Evolutionary conservation across 2,329 filamentous ascomycete species (phyloP).

Genomic region (Aspergillus sp.): DNA sequence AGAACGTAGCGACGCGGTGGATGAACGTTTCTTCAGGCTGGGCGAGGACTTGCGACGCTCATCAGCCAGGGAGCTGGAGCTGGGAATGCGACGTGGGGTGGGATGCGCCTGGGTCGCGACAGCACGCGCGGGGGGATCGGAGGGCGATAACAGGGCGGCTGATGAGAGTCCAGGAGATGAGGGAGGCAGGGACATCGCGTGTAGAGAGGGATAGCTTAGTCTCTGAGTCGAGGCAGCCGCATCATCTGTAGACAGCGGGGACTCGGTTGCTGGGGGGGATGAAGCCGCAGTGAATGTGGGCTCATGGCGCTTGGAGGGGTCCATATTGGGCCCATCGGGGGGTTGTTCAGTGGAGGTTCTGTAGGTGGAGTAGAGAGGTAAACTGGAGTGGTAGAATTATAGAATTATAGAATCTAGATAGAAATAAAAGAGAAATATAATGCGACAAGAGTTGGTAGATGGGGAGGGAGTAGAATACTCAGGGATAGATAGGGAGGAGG

Average conservation of each 20-base stretch:
- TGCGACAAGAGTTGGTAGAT: neutral
- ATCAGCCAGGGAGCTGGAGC: constrained; percentile 39
- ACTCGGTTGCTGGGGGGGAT: constrained; percentile 19
- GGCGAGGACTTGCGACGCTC: constrained; percentile 38
- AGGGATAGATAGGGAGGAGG: neutral
- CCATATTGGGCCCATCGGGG: constrained; percentile 30
- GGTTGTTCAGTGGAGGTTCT: neutral
- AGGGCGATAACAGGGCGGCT: constrained; percentile 28
- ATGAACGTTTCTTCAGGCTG: constrained; percentile 42
- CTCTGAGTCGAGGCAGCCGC: constrained; percentile 24
- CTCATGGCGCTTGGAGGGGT: constrained; percentile 32
- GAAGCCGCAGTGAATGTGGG: constrained; percentile 25
- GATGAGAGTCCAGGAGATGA: constrained; percentile 27
- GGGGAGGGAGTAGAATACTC: neutral
- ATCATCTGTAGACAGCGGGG: constrained; percentile 15
- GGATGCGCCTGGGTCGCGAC: constrained; percentile 20
- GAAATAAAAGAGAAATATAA: neutral
- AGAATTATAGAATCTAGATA: neutral
- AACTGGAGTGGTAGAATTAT: neutral
- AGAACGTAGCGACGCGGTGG: constrained; percentile 41
- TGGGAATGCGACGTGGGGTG: constrained; percentile 34
- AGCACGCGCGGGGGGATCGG: constrained; percentile 25
- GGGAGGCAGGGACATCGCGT: constrained; percentile 26
- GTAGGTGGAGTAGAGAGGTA: neutral
- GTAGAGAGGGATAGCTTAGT: constrained; percentile 32